Base-by-base conservation (phyloP, 495 filamentous ascomycete species). In the Hyaloscypha variabilis region DNA sequence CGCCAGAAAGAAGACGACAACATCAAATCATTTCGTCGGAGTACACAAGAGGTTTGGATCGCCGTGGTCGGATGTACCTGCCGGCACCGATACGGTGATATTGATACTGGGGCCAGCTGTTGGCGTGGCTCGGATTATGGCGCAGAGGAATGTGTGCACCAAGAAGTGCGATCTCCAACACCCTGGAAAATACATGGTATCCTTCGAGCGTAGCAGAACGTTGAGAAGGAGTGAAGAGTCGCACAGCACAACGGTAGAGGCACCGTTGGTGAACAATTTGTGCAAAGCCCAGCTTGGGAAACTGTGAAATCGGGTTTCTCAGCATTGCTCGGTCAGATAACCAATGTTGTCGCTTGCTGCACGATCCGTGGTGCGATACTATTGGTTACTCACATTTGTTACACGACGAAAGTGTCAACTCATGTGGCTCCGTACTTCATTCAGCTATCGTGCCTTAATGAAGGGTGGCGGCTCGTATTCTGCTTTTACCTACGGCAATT, bases 41-140 rank as follows among this genome's bases (percentile, higher is more conserved):
- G 59, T 42, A 39, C 63, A 69, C 2, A 69, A 13, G 1, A 69
- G 58, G 26, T 65, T 55, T 19, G 67, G 63, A 54, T 69, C 42
- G 36, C 61, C 61, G 25, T 68, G 66, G 21, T 64, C 64, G 6
- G 60, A 58, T 1, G 60, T 55, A 1, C 65, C 60, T 1, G 1
- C 52, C 17, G 65, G 65, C 8, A 59, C 54, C n/a, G 60, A 30
- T 19, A 67, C 24, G 0, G 65, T 67, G 25, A 60, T 46, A 26
- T 66, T 66, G 36, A 52, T 52, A 25, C 28, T 57, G 21, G 19
- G 28, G 5, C 3, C 5, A 6, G 49, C 49, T 51, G 23, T 51
- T 3, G 49, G 49, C 6, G 19, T 5, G 6, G 6, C 49, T 19
- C 14, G 6, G 6, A 51, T 17, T 4, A 51, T 24, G 23, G 49